These are phyloP conservation scores for Fusarium azukiicola DNA, from an alignment of 2,329 filamentous ascomycete species.

Conservation along the genomic window DNA sequence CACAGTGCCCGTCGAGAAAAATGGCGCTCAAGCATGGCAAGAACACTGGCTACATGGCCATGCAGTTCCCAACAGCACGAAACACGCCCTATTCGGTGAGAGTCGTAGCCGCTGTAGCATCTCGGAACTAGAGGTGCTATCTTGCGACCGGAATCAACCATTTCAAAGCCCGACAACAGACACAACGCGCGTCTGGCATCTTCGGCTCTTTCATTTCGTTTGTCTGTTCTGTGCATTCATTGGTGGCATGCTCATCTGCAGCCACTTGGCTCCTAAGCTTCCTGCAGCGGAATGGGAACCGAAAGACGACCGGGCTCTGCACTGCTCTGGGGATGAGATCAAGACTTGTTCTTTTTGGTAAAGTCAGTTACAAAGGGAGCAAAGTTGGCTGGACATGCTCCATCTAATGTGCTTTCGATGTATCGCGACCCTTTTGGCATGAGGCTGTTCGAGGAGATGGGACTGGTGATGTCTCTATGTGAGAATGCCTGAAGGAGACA, in stretches of 20 bases:
- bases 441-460: too few relatives aligned
- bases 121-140: too few relatives aligned
- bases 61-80: neutral
- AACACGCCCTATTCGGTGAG: neutral
- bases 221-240: neutral
- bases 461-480: too few relatives aligned
- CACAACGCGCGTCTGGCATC: neutral
- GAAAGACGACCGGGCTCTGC: neutral
- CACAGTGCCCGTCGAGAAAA: neutral
- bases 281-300: neutral
- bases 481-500: too few relatives aligned
- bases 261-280: neutral
- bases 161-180: neutral
- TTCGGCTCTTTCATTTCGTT: neutral
- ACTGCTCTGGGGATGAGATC: neutral
- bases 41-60: neutral
- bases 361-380: too few relatives aligned
- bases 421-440: too few relatives aligned
- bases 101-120: too few relatives aligned
- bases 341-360: neutral
- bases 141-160: neutral
- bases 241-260: neutral
- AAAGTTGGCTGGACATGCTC: neutral
- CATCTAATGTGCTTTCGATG: too few relatives aligned
- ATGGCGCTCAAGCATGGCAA: neutral